Conservation (phyloP, 2,329 filamentous ascomycete genomes). For the Coleophoma eucalyptorum region DNA sequence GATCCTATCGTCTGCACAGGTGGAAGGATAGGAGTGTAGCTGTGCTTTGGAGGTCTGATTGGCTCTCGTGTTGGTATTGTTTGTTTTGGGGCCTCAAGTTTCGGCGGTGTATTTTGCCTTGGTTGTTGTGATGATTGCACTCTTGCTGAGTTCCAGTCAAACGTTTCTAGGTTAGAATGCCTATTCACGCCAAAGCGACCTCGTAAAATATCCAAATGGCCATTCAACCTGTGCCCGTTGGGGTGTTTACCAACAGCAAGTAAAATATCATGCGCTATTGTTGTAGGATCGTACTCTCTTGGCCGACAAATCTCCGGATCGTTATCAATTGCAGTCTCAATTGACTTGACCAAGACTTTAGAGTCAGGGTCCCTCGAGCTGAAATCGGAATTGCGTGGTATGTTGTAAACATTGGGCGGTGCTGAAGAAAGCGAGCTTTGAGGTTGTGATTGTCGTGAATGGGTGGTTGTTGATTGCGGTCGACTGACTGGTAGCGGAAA, state of each 20-base stretch:
- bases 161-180: constrained; percentile 5
- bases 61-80: too few species aligned
- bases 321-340: background rate
- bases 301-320: background rate
- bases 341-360: background rate
- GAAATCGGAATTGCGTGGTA: background rate
- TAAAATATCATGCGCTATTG: constrained; percentile 60
- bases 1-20: background rate
- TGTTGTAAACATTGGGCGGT: too few species aligned
- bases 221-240: constrained; percentile 52
- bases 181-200: constrained; percentile 2
- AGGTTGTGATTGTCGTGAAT: background rate
- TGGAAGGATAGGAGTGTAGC: too few species aligned
- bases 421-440: too few species aligned
- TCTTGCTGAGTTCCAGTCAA: constrained; percentile 8
- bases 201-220: constrained; percentile 40
- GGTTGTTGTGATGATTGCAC: background rate
- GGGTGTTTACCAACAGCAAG: constrained; percentile 60
- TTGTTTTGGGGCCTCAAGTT: background rate
- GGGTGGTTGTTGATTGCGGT: background rate
- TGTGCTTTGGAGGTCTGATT: too few species aligned
- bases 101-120: background rate
- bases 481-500: background rate
- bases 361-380: background rate
- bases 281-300: constrained; percentile 49